A percentile compares a stretch with the other conserved stretches of the same genome.
Evolutionary conservation across 2,329 filamentous ascomycete genomes (phyloP).

Genomic region (Lachnellula occidentalis): DNA sequence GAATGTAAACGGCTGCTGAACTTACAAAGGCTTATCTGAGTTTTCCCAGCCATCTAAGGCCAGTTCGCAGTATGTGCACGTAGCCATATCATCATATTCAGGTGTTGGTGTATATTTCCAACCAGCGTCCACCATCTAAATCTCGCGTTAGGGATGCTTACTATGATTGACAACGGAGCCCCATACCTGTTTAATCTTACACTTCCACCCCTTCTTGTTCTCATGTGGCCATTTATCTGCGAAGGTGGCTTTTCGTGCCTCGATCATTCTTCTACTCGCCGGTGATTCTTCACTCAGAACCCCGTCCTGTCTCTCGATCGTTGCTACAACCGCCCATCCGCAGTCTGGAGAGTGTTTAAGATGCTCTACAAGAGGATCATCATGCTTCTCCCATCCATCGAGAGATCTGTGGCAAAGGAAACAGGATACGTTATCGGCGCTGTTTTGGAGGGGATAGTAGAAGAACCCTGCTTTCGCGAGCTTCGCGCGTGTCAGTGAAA

Average conservation of each 20-base stretch:
- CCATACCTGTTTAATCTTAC: constrained; percentile 77
- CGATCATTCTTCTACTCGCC: constrained; percentile 61
- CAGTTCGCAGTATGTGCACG: constrained; percentile 84
- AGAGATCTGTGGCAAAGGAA: constrained; percentile 80
- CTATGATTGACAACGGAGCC: not conserved
- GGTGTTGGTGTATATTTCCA: constrained; percentile 88
- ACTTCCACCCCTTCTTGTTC: constrained; percentile 79
- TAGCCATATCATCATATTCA: constrained; percentile 83
- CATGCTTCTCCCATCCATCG: constrained; percentile 86
- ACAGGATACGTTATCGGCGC: constrained; percentile 83
- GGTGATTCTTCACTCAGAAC: constrained; percentile 70
- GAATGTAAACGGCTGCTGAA: constrained; percentile 17
- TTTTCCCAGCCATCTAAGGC: constrained; percentile 93
- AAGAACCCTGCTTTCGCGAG: constrained; percentile 89
- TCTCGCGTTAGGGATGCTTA: constrained; percentile 17
- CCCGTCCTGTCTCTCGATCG: constrained; percentile 55
- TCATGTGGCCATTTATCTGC: constrained; percentile 85
- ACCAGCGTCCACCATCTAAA: constrained; percentile 78
- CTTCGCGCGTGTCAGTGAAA: constrained; percentile 39
- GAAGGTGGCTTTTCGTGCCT: constrained; percentile 80
- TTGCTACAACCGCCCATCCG: constrained; percentile 75
- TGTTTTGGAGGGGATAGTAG: constrained; percentile 69
- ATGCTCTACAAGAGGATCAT: constrained; percentile 81
- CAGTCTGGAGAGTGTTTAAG: constrained; percentile 76
- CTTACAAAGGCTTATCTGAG: constrained; percentile 80